A percentile compares a stretch with the other conserved stretches of the same genome.
Conservation (phyloP, 2,329 filamentous ascomycete genomes). For the Hawksworthiomyces lignivorus region DNA sequence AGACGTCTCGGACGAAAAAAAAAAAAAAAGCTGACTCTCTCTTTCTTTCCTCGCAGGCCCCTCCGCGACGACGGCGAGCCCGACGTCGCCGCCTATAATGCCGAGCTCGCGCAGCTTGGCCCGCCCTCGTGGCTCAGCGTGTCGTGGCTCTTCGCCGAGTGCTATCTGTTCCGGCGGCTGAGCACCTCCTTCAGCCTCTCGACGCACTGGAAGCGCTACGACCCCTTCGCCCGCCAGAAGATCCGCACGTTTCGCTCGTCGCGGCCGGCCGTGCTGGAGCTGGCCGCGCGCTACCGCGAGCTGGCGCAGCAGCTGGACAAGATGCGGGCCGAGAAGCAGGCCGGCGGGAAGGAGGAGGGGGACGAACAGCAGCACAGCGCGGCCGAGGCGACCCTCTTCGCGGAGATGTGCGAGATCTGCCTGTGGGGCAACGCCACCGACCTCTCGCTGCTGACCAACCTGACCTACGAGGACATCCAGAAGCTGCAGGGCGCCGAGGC, state of each 20-base stretch:
- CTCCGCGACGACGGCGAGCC: conserved; percentile 67
- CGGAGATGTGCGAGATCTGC: conserved; percentile 92
- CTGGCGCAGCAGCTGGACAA: conserved; percentile 59
- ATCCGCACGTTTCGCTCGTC: conserved; percentile 88
- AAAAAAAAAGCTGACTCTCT: no score
- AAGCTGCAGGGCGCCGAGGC: conserved; percentile 87
- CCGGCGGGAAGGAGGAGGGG: no score
- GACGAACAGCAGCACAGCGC: no score
- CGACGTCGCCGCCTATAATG: conserved; percentile 77
- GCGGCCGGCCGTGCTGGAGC: conserved; percentile 53
- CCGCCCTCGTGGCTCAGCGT: conserved; percentile 73
- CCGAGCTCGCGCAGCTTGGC: conserved; percentile 68
- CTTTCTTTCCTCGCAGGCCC: conserved; percentile 40
- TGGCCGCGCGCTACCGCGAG: conserved; percentile 38
- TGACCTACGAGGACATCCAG: conserved; percentile 94
- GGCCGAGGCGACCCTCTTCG: conserved; percentile 72
- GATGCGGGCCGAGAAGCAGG: conserved; percentile 51
- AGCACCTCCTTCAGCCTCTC: conserved; percentile 70
- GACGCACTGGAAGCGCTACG: conserved; percentile 79
- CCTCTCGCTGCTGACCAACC: conserved; percentile 78
- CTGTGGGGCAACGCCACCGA: conserved; percentile 97
- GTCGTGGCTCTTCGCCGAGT: conserved; percentile 87
- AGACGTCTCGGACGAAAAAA: no score
- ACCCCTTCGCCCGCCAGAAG: conserved; percentile 85
- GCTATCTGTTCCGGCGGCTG: conserved; percentile 88